Percentiles rank a stretch among this genome's conserved stretches.
These are phyloP conservation scores for Pythium inflatum DNA, from an alignment of 352 stramenopile genomes.

Conservation along the genomic window DNA sequence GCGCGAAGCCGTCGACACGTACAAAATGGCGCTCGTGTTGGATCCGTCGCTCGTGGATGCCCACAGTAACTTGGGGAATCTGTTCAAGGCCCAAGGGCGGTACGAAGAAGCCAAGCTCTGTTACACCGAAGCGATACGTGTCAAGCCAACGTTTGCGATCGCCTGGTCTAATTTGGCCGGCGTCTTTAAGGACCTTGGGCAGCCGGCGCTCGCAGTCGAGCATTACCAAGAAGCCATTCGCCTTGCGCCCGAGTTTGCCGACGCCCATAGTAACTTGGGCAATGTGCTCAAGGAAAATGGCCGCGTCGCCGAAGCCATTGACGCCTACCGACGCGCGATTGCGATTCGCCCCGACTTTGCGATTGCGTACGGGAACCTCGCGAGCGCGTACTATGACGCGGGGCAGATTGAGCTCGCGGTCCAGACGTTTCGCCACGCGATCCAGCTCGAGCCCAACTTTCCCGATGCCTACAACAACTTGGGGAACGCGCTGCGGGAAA, in stretches of 20 bases:
- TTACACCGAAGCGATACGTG: slow-evolving; percentile 90
- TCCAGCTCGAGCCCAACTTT: slow-evolving; percentile 93
- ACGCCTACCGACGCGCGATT: slow-evolving; percentile 86
- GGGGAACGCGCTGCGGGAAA: slow-evolving; percentile 90
- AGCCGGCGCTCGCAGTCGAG: slow-evolving; percentile 78
- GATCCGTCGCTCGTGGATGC: slow-evolving; percentile 91
- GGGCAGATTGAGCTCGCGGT: slow-evolving; percentile 86
- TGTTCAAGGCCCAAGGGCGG: slow-evolving; percentile 89
- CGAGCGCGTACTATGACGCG: slow-evolving; percentile 89
- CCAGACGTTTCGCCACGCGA: slow-evolving; percentile 88
- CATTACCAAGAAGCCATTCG: slow-evolving; percentile 87
- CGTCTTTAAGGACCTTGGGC: slow-evolving; percentile 90
- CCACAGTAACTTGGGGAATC: slow-evolving; percentile 94
- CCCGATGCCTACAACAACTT: slow-evolving; percentile 95
- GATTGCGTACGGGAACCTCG: slow-evolving; percentile 92
- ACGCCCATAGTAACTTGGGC: slow-evolving; percentile 87
- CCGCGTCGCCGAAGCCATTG: slow-evolving; percentile 71
- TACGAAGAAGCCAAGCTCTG: slow-evolving; percentile 88
- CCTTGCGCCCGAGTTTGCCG: slow-evolving; percentile 82
- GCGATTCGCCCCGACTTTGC: slow-evolving; percentile 89
- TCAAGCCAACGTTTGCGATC: slow-evolving; percentile 90
- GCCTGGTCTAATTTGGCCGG: slow-evolving; percentile 93
- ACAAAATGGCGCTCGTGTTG: slow-evolving; percentile 93
- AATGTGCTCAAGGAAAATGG: slow-evolving; percentile 85
- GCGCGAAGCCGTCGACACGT: slow-evolving; percentile 91